These are phyloP conservation scores for Fraxinus excelsior DNA, from an alignment of 257 asterid genomes.

Conservation along the genomic window DNA sequence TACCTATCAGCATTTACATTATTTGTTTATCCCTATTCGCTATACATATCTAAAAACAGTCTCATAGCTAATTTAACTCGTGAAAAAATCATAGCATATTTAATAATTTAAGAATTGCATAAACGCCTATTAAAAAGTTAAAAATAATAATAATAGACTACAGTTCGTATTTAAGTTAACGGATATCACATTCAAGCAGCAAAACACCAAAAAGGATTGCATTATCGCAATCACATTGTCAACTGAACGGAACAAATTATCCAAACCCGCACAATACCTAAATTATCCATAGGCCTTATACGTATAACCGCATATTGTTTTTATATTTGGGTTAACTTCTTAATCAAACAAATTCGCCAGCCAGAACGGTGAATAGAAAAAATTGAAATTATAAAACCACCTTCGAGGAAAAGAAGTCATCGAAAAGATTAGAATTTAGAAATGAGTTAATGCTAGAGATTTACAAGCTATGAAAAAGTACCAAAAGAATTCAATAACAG, in stretches of 20 bases:
- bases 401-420: slow-evolving; percentile 8
- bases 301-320: background rate
- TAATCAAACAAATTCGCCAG: slow-evolving; percentile 78
- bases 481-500: too few species aligned
- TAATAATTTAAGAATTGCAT: background rate
- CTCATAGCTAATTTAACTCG: background rate
- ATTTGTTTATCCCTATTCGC: background rate
- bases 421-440: background rate
- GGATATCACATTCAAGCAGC: slow-evolving; percentile 26
- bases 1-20: background rate
- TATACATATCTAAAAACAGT: background rate
- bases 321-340: slow-evolving; percentile 30
- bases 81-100: background rate
- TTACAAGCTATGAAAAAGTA: too few species aligned
- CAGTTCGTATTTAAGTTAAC: background rate
- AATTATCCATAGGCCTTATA: background rate
- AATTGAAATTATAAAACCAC: slow-evolving; percentile 16
- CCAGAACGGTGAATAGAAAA: slow-evolving; percentile 48
- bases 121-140: background rate
- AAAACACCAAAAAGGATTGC: slow-evolving; percentile 21
- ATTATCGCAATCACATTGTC: slow-evolving; percentile 15
- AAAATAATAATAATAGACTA: too few species aligned
- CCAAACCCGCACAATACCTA: background rate
- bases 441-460: slow-evolving; percentile 3
- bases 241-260: slow-evolving; percentile 16